phyloP scores from a whole-genome alignment of 257 asterid genomes.

The Solanum pennellii region DNA sequence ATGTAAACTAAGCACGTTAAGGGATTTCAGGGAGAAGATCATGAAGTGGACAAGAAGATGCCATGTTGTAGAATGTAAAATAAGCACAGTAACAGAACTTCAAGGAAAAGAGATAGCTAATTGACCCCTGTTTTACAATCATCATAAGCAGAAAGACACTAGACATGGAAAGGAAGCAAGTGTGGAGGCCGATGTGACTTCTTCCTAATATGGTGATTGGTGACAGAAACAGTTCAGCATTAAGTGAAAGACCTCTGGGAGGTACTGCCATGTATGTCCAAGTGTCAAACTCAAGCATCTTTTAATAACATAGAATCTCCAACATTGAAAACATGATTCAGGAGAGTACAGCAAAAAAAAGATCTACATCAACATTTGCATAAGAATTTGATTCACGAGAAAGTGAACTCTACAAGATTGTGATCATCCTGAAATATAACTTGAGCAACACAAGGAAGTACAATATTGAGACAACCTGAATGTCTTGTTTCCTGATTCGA shows the following conservation, averaged over 20 bases:
- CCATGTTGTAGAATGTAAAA: not conserved
- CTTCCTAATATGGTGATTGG: not conserved
- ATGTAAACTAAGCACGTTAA: not conserved
- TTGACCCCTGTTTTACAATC: not conserved
- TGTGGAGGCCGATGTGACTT: not conserved
- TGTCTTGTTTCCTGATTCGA: constrained; percentile 46
- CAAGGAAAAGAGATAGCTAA: not conserved
- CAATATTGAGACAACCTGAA: constrained; percentile 26
- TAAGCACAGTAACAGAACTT: not conserved
- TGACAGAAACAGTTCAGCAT: not conserved
- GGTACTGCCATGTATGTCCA: not conserved
- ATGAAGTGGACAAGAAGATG: not conserved
- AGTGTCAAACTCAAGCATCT: not conserved
- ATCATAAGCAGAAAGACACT: not conserved
- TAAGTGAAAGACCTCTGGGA: not conserved
- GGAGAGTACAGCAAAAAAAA: not conserved
- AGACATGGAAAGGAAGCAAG: not conserved
- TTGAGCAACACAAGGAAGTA: not conserved
- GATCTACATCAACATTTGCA: not conserved
- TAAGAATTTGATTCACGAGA: not conserved
- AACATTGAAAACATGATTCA: not conserved
- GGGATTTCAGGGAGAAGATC: not conserved
- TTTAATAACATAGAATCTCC: not conserved
- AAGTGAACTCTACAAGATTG: not conserved
- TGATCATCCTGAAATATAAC: not conserved